A percentile compares a stretch with the other conserved stretches of the same genome.
Conservation (phyloP, 2,329 filamentous ascomycete genomes). For the Fusarium staphyleae region DNA sequence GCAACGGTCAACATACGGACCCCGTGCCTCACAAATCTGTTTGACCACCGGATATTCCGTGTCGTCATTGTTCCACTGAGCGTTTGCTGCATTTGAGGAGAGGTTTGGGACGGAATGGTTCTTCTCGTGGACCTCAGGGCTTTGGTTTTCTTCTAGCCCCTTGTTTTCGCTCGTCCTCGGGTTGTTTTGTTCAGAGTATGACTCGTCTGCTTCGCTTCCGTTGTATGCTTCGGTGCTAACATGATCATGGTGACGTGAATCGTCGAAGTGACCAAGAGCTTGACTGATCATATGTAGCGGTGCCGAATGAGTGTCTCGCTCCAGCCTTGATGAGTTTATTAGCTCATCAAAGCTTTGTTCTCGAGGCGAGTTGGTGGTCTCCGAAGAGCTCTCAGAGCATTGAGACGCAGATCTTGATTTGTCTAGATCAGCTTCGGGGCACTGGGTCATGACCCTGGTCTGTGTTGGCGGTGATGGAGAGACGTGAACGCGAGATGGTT, state of each 20-base stretch:
- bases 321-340: neutral
- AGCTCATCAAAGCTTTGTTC: neutral
- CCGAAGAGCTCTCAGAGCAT: neutral
- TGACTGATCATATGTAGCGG: conserved; percentile 33
- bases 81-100: neutral
- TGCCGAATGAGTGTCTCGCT: conserved; percentile 23
- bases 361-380: conserved; percentile 17
- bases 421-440: neutral
- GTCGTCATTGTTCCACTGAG: conserved; percentile 6
- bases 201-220: conserved; percentile 12
- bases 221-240: conserved; percentile 14
- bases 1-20: conserved; percentile 14
- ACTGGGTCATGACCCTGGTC: neutral
- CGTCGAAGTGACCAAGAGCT: neutral
- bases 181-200: neutral
- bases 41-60: neutral
- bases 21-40: neutral
- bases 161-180: neutral
- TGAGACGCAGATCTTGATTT: neutral
- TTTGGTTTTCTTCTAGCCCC: neutral
- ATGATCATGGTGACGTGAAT: neutral
- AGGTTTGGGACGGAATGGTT: neutral
- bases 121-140: neutral
- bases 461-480: neutral
- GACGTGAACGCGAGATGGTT: neutral